Base-by-base conservation (phyloP, 768 basidiomycete species). In the Rhizopogon rudus region DNA sequence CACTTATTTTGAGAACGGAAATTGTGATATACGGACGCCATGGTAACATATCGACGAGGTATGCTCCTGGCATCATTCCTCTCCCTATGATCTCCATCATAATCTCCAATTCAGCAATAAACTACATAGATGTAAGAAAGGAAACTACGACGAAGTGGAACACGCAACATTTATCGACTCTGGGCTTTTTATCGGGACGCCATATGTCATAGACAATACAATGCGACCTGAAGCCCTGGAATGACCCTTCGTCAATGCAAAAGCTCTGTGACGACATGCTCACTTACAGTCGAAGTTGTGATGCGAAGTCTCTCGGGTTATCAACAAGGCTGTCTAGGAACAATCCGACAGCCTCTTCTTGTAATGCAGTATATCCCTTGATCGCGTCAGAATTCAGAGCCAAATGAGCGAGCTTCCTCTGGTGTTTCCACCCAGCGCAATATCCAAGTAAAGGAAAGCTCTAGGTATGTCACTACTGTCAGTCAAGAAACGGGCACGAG, bases 401-500 rank as follows among this genome's bases (percentile, higher is more conserved):
- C 12, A 40, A 37, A 33, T 55, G 51, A 31, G 25, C 35, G 17
- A 57, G 14, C 45, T 45, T 57, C 31, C 57, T 28, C 17, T 57
- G 57, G 5, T 58, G 5, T 39, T 39, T 33, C 57, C 57, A 57
- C 4, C 45, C 42, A 17, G 55, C 13, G 33, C 55, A 35, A 20
- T 57, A 48, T 17, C 48, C 14, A 13, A 63, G 55, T 16, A 71
- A 44, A 2, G 60, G 50, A 41, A 45, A 31, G 33, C 42, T 49
- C 22, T 53, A 52, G 17, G 1, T 14, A 29, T 10, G 10, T 9
- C 20, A 17, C 6, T 16, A 52, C 20, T 28, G 12, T 29, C 7
- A 44, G 16, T 52, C n/a, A 33, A 10, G 5, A 5, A 42, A 8
- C 22, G 5, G 12, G 12, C 10, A 3, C 2, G 13, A 20, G 29